phyloP scores from a whole-genome alignment of 768 basidiomycete species.

The Fistulinella prunicolor region DNA sequence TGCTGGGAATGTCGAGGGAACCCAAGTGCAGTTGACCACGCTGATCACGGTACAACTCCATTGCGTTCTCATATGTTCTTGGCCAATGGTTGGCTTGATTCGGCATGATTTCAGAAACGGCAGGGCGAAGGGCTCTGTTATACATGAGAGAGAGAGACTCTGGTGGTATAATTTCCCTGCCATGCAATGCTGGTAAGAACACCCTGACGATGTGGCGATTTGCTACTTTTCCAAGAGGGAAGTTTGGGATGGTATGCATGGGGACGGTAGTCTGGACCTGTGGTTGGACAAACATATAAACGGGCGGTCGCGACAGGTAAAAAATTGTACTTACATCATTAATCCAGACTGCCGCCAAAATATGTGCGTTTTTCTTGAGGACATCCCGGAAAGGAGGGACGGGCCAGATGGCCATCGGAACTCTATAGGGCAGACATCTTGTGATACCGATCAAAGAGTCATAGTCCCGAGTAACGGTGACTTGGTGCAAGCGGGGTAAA shows the following conservation, averaged over 20 bases:
- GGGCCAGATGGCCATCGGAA: background rate
- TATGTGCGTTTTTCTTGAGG: background rate
- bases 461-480: background rate
- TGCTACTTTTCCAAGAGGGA: background rate
- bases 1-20: background rate
- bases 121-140: background rate
- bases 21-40: background rate
- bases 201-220: background rate
- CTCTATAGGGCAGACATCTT: background rate
- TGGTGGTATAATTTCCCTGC: background rate
- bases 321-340: too few species aligned
- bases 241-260: constrained; percentile 1
- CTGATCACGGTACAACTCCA: background rate
- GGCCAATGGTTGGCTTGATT: constrained; percentile 1
- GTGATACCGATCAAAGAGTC: constrained; percentile 10
- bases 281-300: too few species aligned
- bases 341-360: background rate
- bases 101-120: background rate
- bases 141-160: background rate
- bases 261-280: background rate
- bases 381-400: background rate
- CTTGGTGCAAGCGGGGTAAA: background rate
- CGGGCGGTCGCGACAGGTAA: too few species aligned
- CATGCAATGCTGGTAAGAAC: background rate
- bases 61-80: background rate